phyloP scores from a whole-genome alignment of 495 filamentous ascomycete genomes.

The Daldinia decipiens region DNA sequence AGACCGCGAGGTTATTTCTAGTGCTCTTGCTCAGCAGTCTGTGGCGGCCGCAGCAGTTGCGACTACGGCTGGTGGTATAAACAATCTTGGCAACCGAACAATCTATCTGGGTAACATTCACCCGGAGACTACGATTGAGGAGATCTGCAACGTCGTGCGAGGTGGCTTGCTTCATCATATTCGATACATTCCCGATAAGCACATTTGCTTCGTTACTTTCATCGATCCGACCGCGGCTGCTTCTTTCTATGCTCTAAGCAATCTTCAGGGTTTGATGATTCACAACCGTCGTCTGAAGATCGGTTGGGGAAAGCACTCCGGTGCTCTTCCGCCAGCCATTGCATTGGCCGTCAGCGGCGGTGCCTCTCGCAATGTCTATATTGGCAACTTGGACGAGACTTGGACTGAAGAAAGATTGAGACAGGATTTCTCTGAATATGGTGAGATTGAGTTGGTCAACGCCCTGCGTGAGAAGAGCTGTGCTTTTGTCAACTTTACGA shows the following conservation, averaged over 20 bases:
- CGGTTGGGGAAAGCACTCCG: conserved; percentile 99
- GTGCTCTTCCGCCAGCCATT: conserved; percentile 94
- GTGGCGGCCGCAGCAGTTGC: conserved; percentile 97
- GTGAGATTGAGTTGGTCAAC: conserved; percentile 98
- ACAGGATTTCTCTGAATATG: conserved; percentile 97
- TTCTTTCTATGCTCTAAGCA: conserved; percentile 97
- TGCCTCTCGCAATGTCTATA: conserved; percentile 95
- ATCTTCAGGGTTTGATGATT: conserved; percentile 97
- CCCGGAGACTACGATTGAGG: conserved; percentile 97
- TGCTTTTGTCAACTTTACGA: conserved; percentile 99
- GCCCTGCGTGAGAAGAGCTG: conserved; percentile 98
- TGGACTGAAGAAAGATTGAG: conserved; percentile 96
- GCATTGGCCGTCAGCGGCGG: conserved; percentile 95
- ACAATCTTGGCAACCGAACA: conserved; percentile 96
- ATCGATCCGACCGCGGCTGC: conserved; percentile 98
- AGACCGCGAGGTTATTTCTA: conserved; percentile 94
- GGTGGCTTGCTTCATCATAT: conserved; percentile 96
- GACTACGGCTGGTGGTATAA: conserved; percentile 93
- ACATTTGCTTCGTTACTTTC: conserved; percentile 99
- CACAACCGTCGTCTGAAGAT: conserved; percentile 98
- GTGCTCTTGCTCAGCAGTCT: conserved; percentile 94
- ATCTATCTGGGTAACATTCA: conserved; percentile 99
- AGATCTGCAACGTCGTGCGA: conserved; percentile 96
- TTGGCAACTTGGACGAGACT: conserved; percentile 95
- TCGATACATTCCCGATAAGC: conserved; percentile 99